phyloP scores from a whole-genome alignment of 805 yeast species.

The Wickerhamomyces strasburgensis region DNA sequence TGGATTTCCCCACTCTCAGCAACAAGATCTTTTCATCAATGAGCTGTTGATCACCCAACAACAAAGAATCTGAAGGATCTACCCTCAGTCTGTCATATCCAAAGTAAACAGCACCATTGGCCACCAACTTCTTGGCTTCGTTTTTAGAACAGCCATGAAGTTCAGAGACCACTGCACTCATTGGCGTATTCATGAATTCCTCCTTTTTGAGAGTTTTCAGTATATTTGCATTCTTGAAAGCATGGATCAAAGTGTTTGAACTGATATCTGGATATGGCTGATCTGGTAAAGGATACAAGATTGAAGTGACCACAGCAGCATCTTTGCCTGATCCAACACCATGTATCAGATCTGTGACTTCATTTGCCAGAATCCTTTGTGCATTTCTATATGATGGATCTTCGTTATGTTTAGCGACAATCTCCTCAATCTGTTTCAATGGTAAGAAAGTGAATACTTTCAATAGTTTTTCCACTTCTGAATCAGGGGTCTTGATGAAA shows the following conservation, averaged over 20 bases:
- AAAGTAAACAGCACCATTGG: conserved; percentile 66
- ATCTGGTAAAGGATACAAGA: conserved; percentile 57
- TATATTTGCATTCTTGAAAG: conserved; percentile 57
- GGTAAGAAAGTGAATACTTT: conserved; percentile 81
- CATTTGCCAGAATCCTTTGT: conserved; percentile 73
- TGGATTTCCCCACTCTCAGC: conserved; percentile 70
- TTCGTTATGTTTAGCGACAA: conserved; percentile 46
- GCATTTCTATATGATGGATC: conserved; percentile 67
- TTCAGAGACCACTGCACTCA: conserved; percentile 48
- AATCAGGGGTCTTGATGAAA: conserved; percentile 75
- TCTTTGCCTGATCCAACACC: conserved; percentile 72
- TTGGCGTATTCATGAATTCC: conserved; percentile 35
- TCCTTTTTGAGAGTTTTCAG: conserved; percentile 32
- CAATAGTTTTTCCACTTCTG: conserved; percentile 62
- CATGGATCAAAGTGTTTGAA: conserved; percentile 45
- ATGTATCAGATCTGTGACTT: conserved; percentile 82
- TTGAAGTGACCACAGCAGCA: conserved; percentile 61
- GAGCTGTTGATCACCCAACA: conserved; percentile 44
- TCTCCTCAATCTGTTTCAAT: conserved; percentile 44
- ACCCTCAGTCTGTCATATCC: conserved; percentile 57
- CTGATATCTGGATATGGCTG: conserved; percentile 42
- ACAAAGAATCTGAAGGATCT: conserved; percentile 44
- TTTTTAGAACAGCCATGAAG: conserved; percentile 45
- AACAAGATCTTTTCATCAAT: conserved; percentile 58
- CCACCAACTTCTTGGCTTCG: conserved; percentile 58